Percentiles rank a stretch among this genome's conserved stretches.
Evolutionary conservation across 768 basidiomycete genomes (phyloP).

Genomic region (Clitopilus passeckerianus): DNA sequence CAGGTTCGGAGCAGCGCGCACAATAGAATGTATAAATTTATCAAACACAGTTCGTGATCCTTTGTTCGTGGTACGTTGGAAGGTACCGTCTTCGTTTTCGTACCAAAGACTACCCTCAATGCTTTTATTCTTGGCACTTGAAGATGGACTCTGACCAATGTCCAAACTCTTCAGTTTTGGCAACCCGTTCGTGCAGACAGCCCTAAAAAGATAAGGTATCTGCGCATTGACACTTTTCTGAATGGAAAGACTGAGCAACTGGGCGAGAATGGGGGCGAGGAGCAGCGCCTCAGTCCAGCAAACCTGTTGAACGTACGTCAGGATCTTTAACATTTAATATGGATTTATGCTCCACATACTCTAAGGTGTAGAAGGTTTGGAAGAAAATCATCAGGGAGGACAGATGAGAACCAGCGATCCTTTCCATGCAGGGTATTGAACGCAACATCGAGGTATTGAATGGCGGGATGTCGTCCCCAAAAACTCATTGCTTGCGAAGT

Average conservation of each 20-base stretch:
- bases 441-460: conserved; percentile 3
- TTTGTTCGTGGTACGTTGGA: neutral
- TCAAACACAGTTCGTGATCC: neutral
- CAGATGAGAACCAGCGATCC: conserved; percentile 1
- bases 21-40: neutral
- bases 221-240: conserved; percentile 9
- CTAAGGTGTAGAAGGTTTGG: conserved; percentile 4
- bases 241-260: conserved; percentile 9
- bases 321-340: neutral
- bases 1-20: conserved; percentile 4
- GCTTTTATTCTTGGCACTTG: neutral
- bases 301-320: neutral
- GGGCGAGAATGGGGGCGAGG: conserved; percentile 9
- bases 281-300: neutral
- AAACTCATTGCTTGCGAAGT: conserved; percentile 7
- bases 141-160: conserved; percentile 2
- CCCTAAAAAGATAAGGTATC: conserved; percentile 15
- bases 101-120: conserved; percentile 5
- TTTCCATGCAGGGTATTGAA: neutral
- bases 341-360: neutral
- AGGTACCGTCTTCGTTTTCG: conserved; percentile 3
- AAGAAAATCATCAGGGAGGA: neutral
- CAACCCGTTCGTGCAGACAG: conserved; percentile 8
- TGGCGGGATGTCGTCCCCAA: conserved; percentile 8
- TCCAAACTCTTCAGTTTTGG: conserved; percentile 11